phyloP scores from a whole-genome alignment of 1,284 basidiomycete species.

The Malassezia sp. region DNA sequence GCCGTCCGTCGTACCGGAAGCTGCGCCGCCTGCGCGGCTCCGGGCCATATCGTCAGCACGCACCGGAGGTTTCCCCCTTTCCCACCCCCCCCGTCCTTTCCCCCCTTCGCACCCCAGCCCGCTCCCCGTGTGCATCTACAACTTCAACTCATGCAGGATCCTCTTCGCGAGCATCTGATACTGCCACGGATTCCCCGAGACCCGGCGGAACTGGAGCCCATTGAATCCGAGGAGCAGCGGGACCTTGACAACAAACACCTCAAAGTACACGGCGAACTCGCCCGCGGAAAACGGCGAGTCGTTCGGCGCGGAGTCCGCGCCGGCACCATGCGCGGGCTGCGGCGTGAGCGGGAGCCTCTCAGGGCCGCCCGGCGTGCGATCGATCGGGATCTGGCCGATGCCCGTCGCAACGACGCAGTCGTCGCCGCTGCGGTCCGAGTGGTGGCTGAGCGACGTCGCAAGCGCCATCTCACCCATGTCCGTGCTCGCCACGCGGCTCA shows the following conservation, averaged over 20 bases:
- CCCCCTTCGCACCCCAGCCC: too few species aligned
- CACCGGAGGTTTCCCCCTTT: background rate
- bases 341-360: background rate
- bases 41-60: too few species aligned
- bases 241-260: constrained; percentile 44
- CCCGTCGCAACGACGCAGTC: constrained; percentile 10
- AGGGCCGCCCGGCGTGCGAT: background rate
- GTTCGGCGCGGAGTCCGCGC: too few species aligned
- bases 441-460: background rate
- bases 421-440: background rate
- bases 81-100: too few species aligned
- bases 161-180: constrained; percentile 84
- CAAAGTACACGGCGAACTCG: constrained; percentile 38
- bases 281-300: background rate
- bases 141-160: constrained; percentile 80
- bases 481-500: background rate
- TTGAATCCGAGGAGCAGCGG: constrained; percentile 78
- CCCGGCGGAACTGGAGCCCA: constrained; percentile 86
- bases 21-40: too few species aligned
- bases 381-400: constrained; percentile 10
- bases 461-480: background rate
- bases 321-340: background rate
- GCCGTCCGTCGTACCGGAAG: too few species aligned
- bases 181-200: constrained; percentile 89
- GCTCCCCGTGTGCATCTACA: constrained; percentile 49